Conservation (phyloP, 176 grass and related monocot genomes). For the Saccharum spontaneum region DNA sequence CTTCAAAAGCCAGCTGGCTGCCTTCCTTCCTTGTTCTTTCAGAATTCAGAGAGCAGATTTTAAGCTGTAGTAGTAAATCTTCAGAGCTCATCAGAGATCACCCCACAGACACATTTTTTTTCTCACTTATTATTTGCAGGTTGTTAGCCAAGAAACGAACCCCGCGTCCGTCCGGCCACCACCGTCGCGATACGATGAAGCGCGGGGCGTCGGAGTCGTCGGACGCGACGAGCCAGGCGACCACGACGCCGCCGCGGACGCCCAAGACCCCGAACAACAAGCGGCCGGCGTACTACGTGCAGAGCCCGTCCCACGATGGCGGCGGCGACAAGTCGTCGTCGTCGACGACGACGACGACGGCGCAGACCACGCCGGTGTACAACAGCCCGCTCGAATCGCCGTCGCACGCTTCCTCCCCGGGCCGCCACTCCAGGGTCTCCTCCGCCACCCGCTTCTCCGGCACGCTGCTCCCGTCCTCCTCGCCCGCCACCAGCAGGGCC, state of each 20-base stretch:
- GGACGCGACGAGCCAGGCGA: slow-evolving; percentile 71
- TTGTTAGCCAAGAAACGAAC: no score
- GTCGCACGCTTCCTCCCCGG: slow-evolving; percentile 70
- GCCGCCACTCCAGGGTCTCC: slow-evolving; percentile 76
- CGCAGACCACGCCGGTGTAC: slow-evolving; percentile 79
- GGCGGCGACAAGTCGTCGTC: slow-evolving; percentile 64
- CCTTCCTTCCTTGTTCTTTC: no score
- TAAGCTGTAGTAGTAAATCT: no score
- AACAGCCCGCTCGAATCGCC: slow-evolving; percentile 86
- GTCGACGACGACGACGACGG: slow-evolving; percentile 7
- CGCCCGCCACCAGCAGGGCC: slow-evolving; percentile 9
- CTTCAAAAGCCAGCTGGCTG: no score
- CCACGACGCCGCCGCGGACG: slow-evolving; percentile 71
- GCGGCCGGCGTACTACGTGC: slow-evolving; percentile 76
- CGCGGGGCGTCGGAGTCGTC: slow-evolving; percentile 81
- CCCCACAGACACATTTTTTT: no score
- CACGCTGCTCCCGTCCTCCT: slow-evolving; percentile 52
- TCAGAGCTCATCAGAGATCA: no score
- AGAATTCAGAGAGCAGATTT: no score
- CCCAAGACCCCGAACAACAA: slow-evolving; percentile 67
- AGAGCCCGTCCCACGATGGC: slow-evolving; percentile 83
- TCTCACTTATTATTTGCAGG: no score
- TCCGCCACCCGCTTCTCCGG: slow-evolving; percentile 76
- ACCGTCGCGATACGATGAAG: slow-evolving; percentile 40
- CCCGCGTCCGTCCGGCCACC: no score